These are phyloP conservation scores for Cercospora zeae-maydis DNA, from an alignment of 2,329 filamentous ascomycete species.

Conservation along the genomic window DNA sequence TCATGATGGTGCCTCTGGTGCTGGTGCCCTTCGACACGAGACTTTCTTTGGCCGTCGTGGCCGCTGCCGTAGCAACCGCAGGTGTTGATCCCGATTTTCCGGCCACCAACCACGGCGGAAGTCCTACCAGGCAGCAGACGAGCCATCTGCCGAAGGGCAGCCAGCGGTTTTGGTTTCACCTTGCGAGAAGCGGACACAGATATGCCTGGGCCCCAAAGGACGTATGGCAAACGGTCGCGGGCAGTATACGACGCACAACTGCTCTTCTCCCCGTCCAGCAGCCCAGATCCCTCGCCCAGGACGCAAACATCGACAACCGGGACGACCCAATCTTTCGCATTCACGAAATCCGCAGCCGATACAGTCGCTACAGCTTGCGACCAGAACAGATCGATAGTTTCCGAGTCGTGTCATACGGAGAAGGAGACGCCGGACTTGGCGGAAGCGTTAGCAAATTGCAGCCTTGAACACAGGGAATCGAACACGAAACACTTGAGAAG, in stretches of 20 bases:
- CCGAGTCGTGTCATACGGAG: neutral
- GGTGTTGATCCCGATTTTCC: slow-evolving; percentile 1
- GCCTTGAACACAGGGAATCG: neutral
- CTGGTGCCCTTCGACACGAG: neutral
- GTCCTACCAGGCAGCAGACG: neutral
- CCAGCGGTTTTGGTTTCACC: neutral
- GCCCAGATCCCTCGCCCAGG: slow-evolving; percentile 23
- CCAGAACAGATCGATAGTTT: neutral
- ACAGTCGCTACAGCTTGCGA: neutral
- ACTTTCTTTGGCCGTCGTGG: neutral
- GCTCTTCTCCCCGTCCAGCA: slow-evolving; percentile 23
- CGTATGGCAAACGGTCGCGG: slow-evolving; percentile 40
- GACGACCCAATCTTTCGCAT: slow-evolving; percentile 2
- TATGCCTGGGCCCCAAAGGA: slow-evolving; percentile 34
- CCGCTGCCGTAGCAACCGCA: neutral
- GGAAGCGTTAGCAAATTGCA: neutral
- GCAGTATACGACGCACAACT: slow-evolving; percentile 27
- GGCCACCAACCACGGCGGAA: neutral
- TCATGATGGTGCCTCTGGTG: slow-evolving; percentile 6
- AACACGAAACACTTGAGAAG: neutral
- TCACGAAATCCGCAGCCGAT: slow-evolving; percentile 3
- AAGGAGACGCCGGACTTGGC: neutral
- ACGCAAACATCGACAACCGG: slow-evolving; percentile 11
- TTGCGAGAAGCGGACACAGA: neutral
- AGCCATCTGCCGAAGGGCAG: neutral